phyloP scores from a whole-genome alignment of 768 basidiomycete genomes.

The Termitomyces sp. region DNA sequence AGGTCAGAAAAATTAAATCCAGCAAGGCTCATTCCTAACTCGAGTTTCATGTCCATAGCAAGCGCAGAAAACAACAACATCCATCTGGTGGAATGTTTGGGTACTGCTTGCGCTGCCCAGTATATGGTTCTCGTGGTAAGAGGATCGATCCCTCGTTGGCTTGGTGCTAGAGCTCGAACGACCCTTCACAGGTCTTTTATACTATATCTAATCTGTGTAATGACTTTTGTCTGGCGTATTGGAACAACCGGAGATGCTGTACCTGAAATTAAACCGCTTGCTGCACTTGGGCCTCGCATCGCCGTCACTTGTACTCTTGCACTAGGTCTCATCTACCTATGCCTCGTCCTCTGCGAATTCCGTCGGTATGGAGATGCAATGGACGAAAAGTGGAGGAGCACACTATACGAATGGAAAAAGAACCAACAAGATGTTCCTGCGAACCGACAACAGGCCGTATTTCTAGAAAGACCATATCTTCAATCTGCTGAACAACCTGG shows the following conservation, averaged over 20 bases:
- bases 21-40: neutral
- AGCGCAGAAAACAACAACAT: conserved; percentile 33
- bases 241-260: conserved; percentile 37
- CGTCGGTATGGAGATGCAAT: neutral
- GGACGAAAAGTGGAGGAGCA: neutral
- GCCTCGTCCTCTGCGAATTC: neutral
- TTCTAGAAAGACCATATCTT: too few relatives aligned
- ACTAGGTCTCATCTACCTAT: neutral
- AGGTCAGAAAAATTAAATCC: conserved; percentile 26
- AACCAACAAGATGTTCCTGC: too few relatives aligned
- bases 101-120: conserved; percentile 59
- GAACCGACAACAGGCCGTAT: too few relatives aligned
- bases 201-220: conserved; percentile 55
- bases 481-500: too few relatives aligned
- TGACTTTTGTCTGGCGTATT: conserved; percentile 68
- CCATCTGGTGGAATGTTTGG: conserved; percentile 53
- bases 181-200: conserved; percentile 51
- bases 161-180: neutral
- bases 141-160: neutral
- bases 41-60: conserved; percentile 33
- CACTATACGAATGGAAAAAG: neutral
- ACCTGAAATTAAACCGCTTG: conserved; percentile 29
- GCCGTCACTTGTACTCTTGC: conserved; percentile 40
- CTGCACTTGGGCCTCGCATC: conserved; percentile 49
- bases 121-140: conserved; percentile 67